Evolutionary conservation across 179 eudicot species (phyloP), one percentile per base, ranked within the genome.

Genomic region (Beta corolliflora): DNA sequence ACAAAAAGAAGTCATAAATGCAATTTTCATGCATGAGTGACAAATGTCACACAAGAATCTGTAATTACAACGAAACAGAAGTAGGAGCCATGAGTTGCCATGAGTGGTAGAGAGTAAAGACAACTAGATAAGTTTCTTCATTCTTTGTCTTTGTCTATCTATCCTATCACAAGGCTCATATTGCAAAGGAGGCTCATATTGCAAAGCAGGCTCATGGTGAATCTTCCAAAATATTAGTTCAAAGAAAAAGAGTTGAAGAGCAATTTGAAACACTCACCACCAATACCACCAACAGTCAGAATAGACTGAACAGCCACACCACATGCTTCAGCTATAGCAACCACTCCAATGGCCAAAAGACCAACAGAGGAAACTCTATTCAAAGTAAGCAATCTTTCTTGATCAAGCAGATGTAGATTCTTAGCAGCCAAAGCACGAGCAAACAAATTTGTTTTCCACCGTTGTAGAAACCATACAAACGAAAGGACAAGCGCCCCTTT

Each of bases 241-340:
- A 46, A 21, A 52, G 9, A 12, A 59, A 59, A 70, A 1, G 75
- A 63, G 54, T 58, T 29, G 76, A 52, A 76, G 54, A 55, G 41
- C 56, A 36, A 29, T 36, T 73, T 48, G 15, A 54, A 73, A 74
- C 78, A 77, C 91, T 88, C 85, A 94, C 98, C 98, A 85, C 99
- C 99, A 79, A 96, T 90, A 64, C 99, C 99, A 74, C 99, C 99
- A 81, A 96, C 96, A 18, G 99, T 96, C 59, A 93, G 80, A 73
- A 96, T 86, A 84, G 99, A 94, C 85, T 96, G 99, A 82, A 96
- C 92, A 71, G 99, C 94, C 87, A 96, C 97, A 45, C 99, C 99
- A 91, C 90, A 91, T 59, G 98, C 93, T 85, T 96, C 99, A 52
- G 98, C 98, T 71, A 92, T 71, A 80, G 97, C 92, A 94, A 96